Percentiles rank a stretch among this genome's conserved stretches.
Conservation (phyloP, 331 rosid species). For the Ulmus americana region DNA sequence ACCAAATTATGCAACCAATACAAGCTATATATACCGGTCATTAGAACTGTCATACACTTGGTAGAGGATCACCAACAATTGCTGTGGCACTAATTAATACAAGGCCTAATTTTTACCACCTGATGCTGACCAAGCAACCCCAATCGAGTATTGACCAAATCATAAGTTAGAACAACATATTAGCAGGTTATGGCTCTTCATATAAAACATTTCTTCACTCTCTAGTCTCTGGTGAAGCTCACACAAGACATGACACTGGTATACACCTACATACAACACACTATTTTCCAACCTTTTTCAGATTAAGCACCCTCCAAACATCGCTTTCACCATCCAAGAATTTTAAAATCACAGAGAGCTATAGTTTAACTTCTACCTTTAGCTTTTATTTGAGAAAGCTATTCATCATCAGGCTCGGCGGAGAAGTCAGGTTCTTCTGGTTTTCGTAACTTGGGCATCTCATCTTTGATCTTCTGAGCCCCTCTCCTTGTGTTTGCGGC, state of each 20-base stretch:
- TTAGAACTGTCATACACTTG: too few species aligned
- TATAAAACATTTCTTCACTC: background rate
- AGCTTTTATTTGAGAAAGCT: constrained; percentile 18
- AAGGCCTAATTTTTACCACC: too few species aligned
- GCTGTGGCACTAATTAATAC: too few species aligned
- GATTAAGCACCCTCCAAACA: background rate
- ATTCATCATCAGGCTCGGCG: constrained; percentile 54
- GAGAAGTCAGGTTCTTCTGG: constrained; percentile 96
- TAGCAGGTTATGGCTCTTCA: background rate
- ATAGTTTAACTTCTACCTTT: background rate
- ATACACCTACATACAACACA: background rate
- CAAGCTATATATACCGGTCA: too few species aligned
- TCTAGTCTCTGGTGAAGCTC: background rate
- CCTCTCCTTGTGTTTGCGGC: constrained; percentile 91
- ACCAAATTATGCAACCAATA: too few species aligned
- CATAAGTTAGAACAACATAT: background rate
- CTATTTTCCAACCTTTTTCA: background rate
- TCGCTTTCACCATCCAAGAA: constrained; percentile 1
- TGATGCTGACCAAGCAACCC: too few species aligned
- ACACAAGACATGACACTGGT: background rate
- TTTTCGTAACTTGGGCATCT: constrained; percentile 70
- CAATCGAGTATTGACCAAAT: background rate
- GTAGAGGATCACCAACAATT: too few species aligned
- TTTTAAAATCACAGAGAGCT: background rate
- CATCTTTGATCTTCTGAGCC: constrained; percentile 76